Evolutionary conservation across 2,329 filamentous ascomycete species (phyloP).

Genomic region (Penicillium glabrum): DNA sequence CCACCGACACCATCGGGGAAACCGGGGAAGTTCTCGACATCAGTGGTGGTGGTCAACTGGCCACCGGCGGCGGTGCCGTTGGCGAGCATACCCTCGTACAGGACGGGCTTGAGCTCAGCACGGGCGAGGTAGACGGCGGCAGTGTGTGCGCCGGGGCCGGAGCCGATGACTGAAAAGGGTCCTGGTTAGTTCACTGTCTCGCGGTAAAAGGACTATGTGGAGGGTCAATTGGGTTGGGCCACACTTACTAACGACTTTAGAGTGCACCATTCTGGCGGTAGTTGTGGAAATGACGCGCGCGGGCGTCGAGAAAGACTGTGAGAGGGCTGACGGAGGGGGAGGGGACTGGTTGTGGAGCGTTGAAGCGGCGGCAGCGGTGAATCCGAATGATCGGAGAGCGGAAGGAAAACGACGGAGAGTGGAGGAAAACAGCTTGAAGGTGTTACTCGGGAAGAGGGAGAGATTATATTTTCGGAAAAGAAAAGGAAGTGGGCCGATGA

Average conservation of each 20-base stretch:
- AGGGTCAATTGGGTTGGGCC: constrained; percentile 10
- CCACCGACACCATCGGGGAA: constrained; percentile 90
- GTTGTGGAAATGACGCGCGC: constrained; percentile 41
- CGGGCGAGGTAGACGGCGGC: constrained; percentile 94
- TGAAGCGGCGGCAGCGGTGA: constrained; percentile 71
- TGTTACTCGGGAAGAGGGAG: constrained; percentile 27
- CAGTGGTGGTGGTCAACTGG: constrained; percentile 96
- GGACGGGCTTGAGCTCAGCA: constrained; percentile 88
- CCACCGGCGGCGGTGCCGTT: constrained; percentile 95
- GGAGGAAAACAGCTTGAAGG: constrained; percentile 92
- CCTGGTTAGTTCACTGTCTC: neutral
- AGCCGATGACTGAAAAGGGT: constrained; percentile 68
- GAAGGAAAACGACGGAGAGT: constrained; percentile 65
- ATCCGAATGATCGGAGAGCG: constrained; percentile 69
- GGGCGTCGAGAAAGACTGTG: constrained; percentile 37
- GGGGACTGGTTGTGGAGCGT: constrained; percentile 63
- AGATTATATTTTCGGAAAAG: constrained; percentile 9
- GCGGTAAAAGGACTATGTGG: neutral
- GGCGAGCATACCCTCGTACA: constrained; percentile 98
- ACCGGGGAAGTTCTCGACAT: constrained; percentile 97
- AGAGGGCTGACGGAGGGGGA: constrained; percentile 36
- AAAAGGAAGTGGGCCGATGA: constrained; percentile 17
- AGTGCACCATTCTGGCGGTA: constrained; percentile 72
- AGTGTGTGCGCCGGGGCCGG: constrained; percentile 94
- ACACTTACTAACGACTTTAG: constrained; percentile 80